phyloP scores from a whole-genome alignment of 805 yeast genomes.

The Yarrowia sp. region DNA sequence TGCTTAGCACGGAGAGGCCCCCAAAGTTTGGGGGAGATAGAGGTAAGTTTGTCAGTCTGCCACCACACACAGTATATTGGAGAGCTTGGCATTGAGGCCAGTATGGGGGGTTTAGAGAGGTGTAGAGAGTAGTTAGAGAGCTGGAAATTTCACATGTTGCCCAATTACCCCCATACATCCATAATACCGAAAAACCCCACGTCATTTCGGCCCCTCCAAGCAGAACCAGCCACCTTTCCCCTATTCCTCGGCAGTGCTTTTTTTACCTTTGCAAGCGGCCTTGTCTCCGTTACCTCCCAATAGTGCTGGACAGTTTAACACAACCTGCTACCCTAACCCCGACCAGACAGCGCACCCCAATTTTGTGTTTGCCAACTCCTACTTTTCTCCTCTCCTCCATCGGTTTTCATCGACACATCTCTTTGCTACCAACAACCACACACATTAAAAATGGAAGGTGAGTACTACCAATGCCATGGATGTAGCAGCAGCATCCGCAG shows the following conservation, averaged over 20 bases:
- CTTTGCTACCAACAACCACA: constrained; percentile 25
- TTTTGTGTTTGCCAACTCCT: constrained; percentile 29
- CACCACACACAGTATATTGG: neutral
- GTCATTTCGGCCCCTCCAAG: neutral
- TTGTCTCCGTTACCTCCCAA: constrained; percentile 24
- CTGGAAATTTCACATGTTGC: neutral
- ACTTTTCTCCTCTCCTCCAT: constrained; percentile 28
- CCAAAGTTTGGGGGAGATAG: constrained; percentile 13
- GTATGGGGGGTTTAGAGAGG: neutral
- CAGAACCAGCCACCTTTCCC: neutral
- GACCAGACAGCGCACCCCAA: constrained; percentile 21
- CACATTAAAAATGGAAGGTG: constrained; percentile 31
- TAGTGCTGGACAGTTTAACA: neutral
- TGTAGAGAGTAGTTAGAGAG: neutral
- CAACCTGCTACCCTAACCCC: constrained; percentile 18
- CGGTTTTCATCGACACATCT: constrained; percentile 28
- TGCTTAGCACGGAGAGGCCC: neutral
- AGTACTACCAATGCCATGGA: constrained; percentile 20
- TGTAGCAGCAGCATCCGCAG: neutral
- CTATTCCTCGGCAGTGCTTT: constrained; percentile 23
- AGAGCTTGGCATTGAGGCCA: neutral
- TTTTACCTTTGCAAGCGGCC: constrained; percentile 16
- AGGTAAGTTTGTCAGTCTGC: neutral
- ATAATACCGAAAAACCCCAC: neutral
- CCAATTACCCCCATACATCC: neutral